phyloP scores from a whole-genome alignment of 352 stramenopile species.

The Pythium volutum region DNA sequence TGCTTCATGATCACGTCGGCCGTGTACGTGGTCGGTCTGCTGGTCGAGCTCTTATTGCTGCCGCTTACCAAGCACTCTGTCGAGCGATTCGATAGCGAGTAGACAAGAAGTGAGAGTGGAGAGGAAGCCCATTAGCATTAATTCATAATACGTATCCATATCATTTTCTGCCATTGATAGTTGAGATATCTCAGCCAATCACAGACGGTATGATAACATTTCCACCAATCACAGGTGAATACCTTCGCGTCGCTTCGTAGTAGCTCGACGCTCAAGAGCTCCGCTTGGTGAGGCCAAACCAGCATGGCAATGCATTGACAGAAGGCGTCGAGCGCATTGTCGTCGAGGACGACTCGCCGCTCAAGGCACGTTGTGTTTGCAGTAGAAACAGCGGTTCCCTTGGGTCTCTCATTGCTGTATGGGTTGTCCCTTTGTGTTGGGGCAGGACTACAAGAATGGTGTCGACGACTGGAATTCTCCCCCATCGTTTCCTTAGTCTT shows the following conservation, averaged over 20 bases:
- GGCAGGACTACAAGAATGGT: slow-evolving; percentile 32
- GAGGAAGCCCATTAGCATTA: neutral
- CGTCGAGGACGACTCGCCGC: slow-evolving; percentile 21
- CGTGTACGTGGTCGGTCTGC: slow-evolving; percentile 58
- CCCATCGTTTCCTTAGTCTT: neutral
- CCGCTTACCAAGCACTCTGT: slow-evolving; percentile 59
- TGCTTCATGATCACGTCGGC: slow-evolving; percentile 80
- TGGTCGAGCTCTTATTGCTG: slow-evolving; percentile 56
- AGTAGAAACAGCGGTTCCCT: too few species aligned
- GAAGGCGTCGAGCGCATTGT: slow-evolving; percentile 24
- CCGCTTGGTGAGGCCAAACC: too few species aligned
- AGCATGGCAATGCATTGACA: slow-evolving; percentile 29
- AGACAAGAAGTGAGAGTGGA: neutral
- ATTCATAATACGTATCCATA: slow-evolving; percentile 20
- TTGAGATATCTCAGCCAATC: slow-evolving; percentile 5
- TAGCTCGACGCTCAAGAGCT: too few species aligned
- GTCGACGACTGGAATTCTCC: neutral
- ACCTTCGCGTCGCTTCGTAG: slow-evolving; percentile 5
- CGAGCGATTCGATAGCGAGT: slow-evolving; percentile 30
- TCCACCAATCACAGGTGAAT: neutral
- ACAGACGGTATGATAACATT: neutral
- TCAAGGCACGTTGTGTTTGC: slow-evolving; percentile 5
- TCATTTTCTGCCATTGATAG: neutral
- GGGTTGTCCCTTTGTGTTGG: neutral
- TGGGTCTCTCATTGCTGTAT: too few species aligned